Conservation (phyloP, 257 asterid genomes). For the Verbena officinalis region DNA sequence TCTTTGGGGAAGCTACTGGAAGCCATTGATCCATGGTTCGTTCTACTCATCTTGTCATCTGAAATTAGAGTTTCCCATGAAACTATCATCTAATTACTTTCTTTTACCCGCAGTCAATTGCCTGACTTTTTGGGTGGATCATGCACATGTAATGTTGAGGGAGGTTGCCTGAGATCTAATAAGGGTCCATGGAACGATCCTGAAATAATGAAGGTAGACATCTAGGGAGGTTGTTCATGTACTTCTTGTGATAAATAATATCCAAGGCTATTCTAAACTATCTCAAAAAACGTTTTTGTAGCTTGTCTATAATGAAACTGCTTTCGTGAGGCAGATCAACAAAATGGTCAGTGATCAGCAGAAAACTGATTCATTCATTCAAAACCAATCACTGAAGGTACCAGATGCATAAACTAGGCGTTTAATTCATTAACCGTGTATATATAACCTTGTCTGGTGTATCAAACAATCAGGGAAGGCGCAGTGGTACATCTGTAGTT, state of each 20-base stretch:
- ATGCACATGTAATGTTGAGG: conserved; percentile 77
- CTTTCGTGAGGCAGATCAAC: conserved; percentile 47
- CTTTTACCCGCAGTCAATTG: conserved; percentile 65
- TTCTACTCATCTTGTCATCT: conserved; percentile 26
- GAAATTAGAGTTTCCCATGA: conserved; percentile 15
- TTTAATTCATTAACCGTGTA: conserved; percentile 13
- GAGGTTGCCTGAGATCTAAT: conserved; percentile 90
- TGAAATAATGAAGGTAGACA: conserved; percentile 79
- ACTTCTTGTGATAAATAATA: conserved; percentile 1
- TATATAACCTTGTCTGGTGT: conserved; percentile 25
- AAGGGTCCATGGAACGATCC: conserved; percentile 98
- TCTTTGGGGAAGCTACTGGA: conserved; percentile 78
- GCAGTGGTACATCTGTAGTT: conserved; percentile 47
- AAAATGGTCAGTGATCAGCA: conserved; percentile 50
- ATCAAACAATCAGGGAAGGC: conserved; percentile 54
- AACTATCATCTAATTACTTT: conserved; percentile 32
- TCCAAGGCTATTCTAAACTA: conserved; percentile 27
- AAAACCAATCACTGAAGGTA: conserved; percentile 56
- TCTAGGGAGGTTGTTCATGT: conserved; percentile 5
- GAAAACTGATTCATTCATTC: conserved; percentile 46
- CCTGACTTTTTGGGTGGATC: conserved; percentile 95
- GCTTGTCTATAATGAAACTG: conserved; percentile 64
- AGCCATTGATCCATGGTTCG: conserved; percentile 77
- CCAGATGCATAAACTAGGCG: conserved; percentile 11
- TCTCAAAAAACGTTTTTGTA: conserved; percentile 37